A percentile compares a stretch with the other conserved stretches of the same genome.
Conservation (phyloP, 1,284 basidiomycete species). For the Puccinia hordei region DNA sequence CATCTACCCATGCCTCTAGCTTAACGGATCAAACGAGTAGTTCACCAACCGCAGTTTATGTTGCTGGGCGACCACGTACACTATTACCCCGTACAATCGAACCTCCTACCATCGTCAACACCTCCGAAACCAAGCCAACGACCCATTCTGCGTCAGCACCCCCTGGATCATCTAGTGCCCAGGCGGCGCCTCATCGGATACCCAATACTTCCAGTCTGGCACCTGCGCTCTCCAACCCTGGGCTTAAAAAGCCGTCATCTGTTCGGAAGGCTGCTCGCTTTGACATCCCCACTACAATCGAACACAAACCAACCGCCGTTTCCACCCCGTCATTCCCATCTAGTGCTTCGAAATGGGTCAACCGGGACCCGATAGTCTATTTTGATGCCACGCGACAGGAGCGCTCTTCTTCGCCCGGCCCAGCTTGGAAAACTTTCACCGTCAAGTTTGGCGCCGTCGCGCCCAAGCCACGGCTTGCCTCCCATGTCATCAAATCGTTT, state of each 20-base stretch:
- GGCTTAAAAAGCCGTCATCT: constrained; percentile 15
- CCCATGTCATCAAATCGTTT: constrained; percentile 45
- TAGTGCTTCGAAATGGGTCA: constrained; percentile 13
- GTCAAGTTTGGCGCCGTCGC: constrained; percentile 33
- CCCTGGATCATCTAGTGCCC: constrained; percentile 1
- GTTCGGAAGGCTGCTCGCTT: constrained; percentile 47
- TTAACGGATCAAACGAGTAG: neutral
- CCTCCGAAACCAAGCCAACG: constrained; percentile 10
- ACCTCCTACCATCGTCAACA: neutral
- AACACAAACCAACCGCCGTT: constrained; percentile 1
- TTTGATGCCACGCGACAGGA: constrained; percentile 42
- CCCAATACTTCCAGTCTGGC: constrained; percentile 20
- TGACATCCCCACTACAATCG: constrained; percentile 22
- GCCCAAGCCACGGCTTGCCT: constrained; percentile 25
- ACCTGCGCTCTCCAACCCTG: constrained; percentile 42
- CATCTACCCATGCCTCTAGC: no score
- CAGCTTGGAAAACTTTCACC: constrained; percentile 48
- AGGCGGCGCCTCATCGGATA: constrained; percentile 19
- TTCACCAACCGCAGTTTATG: constrained; percentile 24
- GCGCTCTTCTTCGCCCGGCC: constrained; percentile 31
- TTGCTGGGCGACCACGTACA: constrained; percentile 23
- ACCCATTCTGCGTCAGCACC: neutral
- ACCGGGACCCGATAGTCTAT: constrained; percentile 40
- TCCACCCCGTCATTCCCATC: neutral
- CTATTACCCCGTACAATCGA: constrained; percentile 25